A percentile compares a stretch with the other conserved stretches of the same genome.
phyloP scores from a whole-genome alignment of 331 rosid species.

The Spiraea crenata region DNA sequence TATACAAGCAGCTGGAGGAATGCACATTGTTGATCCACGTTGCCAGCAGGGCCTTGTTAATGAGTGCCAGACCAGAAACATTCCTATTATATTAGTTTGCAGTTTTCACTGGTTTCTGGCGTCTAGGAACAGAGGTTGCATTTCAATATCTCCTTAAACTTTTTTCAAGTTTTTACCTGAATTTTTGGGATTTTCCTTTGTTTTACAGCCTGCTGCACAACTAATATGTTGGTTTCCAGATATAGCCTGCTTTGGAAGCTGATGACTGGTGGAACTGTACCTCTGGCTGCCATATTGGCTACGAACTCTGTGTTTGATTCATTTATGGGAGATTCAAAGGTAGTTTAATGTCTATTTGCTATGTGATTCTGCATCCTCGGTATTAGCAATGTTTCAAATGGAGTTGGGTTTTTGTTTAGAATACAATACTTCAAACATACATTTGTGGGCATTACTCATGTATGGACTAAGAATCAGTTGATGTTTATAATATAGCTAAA shows the following conservation, averaged over 20 bases:
- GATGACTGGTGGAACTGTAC: slow-evolving; percentile 87
- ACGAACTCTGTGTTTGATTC: slow-evolving; percentile 71
- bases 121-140: too few relatives aligned
- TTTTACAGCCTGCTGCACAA: too few relatives aligned
- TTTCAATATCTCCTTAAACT: too few relatives aligned
- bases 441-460: neutral
- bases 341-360: slow-evolving; percentile 10
- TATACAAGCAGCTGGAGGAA: slow-evolving; percentile 92
- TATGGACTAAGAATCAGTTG: slow-evolving; percentile 3
- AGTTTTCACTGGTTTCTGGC: too few relatives aligned
- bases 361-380: neutral
- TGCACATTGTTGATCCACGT: slow-evolving; percentile 97
- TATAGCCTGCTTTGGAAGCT: neutral
- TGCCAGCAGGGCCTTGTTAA: slow-evolving; percentile 88
- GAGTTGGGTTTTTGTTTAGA: neutral
- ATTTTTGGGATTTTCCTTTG: too few relatives aligned
- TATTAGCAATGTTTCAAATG: too few relatives aligned
- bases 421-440: neutral
- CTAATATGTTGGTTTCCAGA: too few relatives aligned
- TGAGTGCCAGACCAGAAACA: too few relatives aligned
- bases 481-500: slow-evolving; percentile 52
- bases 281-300: slow-evolving; percentile 84
- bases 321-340: slow-evolving; percentile 93
- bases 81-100: too few relatives aligned
- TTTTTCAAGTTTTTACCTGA: too few relatives aligned